Base-by-base conservation (phyloP, 2,329 filamentous ascomycete genomes). In the Ceratocystis albifundus region DNA sequence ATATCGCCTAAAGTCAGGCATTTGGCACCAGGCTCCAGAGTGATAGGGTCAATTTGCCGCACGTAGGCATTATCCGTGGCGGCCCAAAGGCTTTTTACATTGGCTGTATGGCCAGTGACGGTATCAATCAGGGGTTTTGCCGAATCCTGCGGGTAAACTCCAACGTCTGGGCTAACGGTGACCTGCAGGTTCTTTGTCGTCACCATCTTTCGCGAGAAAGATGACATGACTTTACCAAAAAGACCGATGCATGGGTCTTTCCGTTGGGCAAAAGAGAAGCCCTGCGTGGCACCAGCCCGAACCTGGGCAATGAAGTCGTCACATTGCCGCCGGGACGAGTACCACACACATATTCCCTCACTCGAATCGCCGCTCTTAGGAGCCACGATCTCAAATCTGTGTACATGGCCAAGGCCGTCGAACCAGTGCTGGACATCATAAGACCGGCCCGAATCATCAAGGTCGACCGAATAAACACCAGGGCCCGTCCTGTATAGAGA, bases 341-440 rank as follows among this genome's bases (percentile, higher is more conserved):
- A 93, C 28, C 80, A 77, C 2, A 92, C 86, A 4, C 10, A 32
- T 30, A 28, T 30, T 12, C 25, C 15, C 8, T 17, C 22, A 22
- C 17, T 32, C 4, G 28, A n/a, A n/a, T 20, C 30, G 2, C 63
- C 55, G 44, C 25, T 72, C 53, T 67, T 41, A 0, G 78, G 69
- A 0, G 80, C 72, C 2, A 84, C 71, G 41, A 93, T 87, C 67
- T 89, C 80, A 72, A 93, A 93, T 32, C 83, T 84, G 75, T 93
- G 88, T 0, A 84, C 79, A 66, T 88, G 83, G 2, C 84, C 82
- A 67, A 90, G 84, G 4, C 88, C 88, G 72, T 94, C 90, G 70
- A 94, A 94, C 89, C 89, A 94, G 73, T 94, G 89, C 0, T 80
- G 82, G 12, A 86, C 78, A 41, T 79, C 77, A 71, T 86, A 85